Percentiles rank a stretch among this genome's conserved stretches.
Conservation (phyloP, 2,329 filamentous ascomycete species). For the Colletotrichum lentis region DNA sequence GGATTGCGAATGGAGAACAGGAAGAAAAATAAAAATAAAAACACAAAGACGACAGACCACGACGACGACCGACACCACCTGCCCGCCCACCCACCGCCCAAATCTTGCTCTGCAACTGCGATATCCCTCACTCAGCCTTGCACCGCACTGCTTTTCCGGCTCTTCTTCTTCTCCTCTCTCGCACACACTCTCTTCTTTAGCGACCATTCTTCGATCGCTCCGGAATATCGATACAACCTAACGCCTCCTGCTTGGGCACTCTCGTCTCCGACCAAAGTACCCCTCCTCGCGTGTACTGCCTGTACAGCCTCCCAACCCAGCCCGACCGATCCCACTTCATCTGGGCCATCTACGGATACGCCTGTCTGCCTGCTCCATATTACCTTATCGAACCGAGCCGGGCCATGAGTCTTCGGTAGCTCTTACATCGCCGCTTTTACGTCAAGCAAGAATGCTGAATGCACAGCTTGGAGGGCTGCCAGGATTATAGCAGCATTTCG, state of each 20-base stretch:
- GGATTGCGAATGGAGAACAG: slow-evolving; percentile 38
- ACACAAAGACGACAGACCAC: slow-evolving; percentile 13
- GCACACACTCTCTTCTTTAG: not conserved
- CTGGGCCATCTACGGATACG: not conserved
- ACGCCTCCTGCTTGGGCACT: slow-evolving; percentile 25
- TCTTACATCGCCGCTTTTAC: slow-evolving; percentile 47
- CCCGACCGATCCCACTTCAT: slow-evolving; percentile 33
- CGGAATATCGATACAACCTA: not conserved
- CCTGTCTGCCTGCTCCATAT: not conserved
- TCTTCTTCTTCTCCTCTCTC: not conserved
- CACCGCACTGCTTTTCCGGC: slow-evolving; percentile 11
- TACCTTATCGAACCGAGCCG: slow-evolving; percentile 40
- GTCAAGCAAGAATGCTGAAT: slow-evolving; percentile 53
- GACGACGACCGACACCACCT: slow-evolving; percentile 47
- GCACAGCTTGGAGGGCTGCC: slow-evolving; percentile 51
- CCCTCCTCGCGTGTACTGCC: slow-evolving; percentile 22
- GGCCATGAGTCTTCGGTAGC: slow-evolving; percentile 55
- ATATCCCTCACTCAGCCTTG: slow-evolving; percentile 39
- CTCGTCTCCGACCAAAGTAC: slow-evolving; percentile 38
- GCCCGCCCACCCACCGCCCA: slow-evolving; percentile 39
- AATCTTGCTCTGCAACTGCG: slow-evolving; percentile 13
- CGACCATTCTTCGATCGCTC: not conserved
- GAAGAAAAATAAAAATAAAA: slow-evolving; percentile 22
- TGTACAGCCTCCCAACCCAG: slow-evolving; percentile 26
- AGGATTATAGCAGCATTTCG: slow-evolving; percentile 54